Percentiles rank a stretch among this genome's conserved stretches.
phyloP scores from a whole-genome alignment of 352 stramenopile genomes.

The Albugo candida region DNA sequence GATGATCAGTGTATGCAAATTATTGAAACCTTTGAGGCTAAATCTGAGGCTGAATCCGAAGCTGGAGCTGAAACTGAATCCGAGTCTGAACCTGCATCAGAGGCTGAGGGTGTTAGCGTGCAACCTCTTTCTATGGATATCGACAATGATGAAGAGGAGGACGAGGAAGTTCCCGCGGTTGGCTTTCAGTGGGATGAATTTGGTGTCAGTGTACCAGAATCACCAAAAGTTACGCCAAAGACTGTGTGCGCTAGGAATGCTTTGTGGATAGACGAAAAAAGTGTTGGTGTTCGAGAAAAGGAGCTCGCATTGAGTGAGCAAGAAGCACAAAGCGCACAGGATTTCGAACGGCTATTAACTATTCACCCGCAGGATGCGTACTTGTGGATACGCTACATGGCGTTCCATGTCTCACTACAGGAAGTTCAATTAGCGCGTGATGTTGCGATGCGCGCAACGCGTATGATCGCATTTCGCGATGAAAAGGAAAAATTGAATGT shows the following conservation, averaged over 20 bases:
- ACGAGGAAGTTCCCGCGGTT: constrained; percentile 13
- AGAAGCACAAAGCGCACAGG: constrained; percentile 80
- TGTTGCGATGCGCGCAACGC: constrained; percentile 84
- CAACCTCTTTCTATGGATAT: constrained; percentile 12
- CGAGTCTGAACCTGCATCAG: constrained; percentile 38
- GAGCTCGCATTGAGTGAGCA: constrained; percentile 84
- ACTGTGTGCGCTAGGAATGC: constrained; percentile 82
- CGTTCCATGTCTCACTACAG: constrained; percentile 90
- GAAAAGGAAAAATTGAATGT: constrained; percentile 96
- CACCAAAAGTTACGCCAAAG: constrained; percentile 26
- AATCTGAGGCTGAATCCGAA: constrained; percentile 13
- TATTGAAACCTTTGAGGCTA: constrained; percentile 16
- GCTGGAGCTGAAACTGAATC: constrained; percentile 29
- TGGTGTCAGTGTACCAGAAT: constrained; percentile 35
- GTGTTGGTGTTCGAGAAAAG: constrained; percentile 81
- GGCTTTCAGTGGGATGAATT: constrained; percentile 79
- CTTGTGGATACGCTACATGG: constrained; percentile 97
- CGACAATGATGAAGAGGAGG: constrained; percentile 2
- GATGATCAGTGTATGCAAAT: constrained; percentile 18
- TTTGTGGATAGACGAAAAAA: constrained; percentile 87
- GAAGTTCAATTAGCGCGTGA: constrained; percentile 85
- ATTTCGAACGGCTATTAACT: constrained; percentile 90
- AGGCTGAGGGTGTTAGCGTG: constrained; percentile 3
- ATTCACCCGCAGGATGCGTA: constrained; percentile 89
- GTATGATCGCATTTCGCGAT: constrained; percentile 88